Evolutionary conservation across 495 filamentous ascomycete genomes (phyloP).

Genomic region (Monascus purpureus): DNA sequence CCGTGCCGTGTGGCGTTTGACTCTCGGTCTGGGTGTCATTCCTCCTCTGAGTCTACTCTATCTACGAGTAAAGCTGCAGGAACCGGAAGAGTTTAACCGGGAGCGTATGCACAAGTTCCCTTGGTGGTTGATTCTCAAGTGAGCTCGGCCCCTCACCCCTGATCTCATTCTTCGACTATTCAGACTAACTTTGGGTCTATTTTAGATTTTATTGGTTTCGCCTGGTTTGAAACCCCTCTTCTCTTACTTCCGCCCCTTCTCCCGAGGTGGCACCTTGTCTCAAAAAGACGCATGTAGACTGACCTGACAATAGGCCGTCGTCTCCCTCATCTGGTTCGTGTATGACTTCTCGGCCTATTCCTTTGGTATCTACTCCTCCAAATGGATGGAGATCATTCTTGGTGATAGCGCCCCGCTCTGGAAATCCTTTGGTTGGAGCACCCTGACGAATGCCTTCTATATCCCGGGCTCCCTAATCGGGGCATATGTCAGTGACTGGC

Average conservation of each 20-base stretch:
- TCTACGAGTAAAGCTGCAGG: conserved; percentile 59
- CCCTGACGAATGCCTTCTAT: conserved; percentile 73
- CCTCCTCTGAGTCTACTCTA: conserved; percentile 64
- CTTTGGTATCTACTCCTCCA: conserved; percentile 64
- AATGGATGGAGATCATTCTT: conserved; percentile 55
- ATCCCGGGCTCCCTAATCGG: conserved; percentile 68
- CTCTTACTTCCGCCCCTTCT: no score
- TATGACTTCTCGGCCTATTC: conserved; percentile 78
- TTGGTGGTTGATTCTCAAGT: conserved; percentile 36
- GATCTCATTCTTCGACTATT: no score
- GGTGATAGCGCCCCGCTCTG: conserved; percentile 43
- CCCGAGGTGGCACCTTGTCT: no score
- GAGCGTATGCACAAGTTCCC: conserved; percentile 42
- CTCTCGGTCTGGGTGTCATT: conserved; percentile 64
- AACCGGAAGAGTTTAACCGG: conserved; percentile 69
- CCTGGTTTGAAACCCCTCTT: conserved; percentile 12
- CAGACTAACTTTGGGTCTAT: no score
- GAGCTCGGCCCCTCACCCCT: conserved; percentile 4
- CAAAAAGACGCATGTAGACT: no score
- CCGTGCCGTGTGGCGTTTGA: conserved; percentile 60
- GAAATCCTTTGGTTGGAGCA: conserved; percentile 73
- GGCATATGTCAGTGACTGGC: conserved; percentile 56
- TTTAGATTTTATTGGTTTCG: conserved; percentile 39
- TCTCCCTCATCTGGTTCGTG: conserved; percentile 81
- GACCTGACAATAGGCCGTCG: conserved; percentile 49